phyloP scores from a whole-genome alignment of 768 basidiomycete species.

The Rhodosporidiobolus odoratus region DNA sequence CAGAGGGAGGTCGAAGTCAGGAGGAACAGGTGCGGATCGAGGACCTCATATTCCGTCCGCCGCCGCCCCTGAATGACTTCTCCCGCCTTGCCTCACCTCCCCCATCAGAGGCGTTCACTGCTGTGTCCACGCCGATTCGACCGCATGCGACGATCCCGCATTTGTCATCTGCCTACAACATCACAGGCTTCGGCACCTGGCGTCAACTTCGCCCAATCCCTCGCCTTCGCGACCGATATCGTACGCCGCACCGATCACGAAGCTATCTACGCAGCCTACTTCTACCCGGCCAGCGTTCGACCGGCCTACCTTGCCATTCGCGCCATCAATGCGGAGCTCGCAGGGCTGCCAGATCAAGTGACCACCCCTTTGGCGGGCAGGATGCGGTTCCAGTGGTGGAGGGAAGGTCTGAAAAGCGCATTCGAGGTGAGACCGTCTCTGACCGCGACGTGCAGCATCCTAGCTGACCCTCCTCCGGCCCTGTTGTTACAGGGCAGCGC shows the following conservation, averaged over 20 bases:
- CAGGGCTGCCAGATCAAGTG: conserved; percentile 37
- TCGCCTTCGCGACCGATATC: conserved; percentile 12
- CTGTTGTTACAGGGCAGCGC: conserved; percentile 20
- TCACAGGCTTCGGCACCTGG: too few species aligned
- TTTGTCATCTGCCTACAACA: too few species aligned
- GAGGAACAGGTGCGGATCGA: too few species aligned
- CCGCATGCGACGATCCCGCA: too few species aligned
- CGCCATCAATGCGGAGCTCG: conserved; percentile 41
- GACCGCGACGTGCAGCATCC: neutral
- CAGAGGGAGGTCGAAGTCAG: too few species aligned
- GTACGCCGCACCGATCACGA: conserved; percentile 28
- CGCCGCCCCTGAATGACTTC: too few species aligned
- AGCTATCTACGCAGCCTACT: conserved; percentile 32
- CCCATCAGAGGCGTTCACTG: too few species aligned
- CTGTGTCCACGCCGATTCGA: too few species aligned
- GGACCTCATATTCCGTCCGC: too few species aligned
- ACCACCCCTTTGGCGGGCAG: conserved; percentile 36
- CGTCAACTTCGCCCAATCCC: neutral
- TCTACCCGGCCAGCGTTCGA: conserved; percentile 36
- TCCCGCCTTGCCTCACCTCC: too few species aligned
- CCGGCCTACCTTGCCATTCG: conserved; percentile 37
- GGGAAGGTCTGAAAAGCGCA: conserved; percentile 35
- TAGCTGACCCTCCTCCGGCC: neutral
- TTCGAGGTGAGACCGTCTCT: conserved; percentile 35
- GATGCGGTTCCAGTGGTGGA: conserved; percentile 42